phyloP scores from a whole-genome alignment of 495 filamentous ascomycete genomes.

The Oidiodendron maius region DNA sequence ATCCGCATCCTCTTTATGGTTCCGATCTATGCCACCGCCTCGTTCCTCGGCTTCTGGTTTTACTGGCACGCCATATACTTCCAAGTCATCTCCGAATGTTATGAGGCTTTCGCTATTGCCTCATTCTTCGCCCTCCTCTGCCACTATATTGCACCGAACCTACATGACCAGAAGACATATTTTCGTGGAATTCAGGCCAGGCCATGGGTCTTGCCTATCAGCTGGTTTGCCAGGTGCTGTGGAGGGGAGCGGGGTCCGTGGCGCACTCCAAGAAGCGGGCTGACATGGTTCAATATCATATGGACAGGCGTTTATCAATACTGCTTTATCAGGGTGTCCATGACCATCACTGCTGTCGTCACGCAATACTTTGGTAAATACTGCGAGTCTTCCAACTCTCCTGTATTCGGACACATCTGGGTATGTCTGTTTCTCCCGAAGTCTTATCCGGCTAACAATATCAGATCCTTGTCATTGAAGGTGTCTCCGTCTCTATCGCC shows the following conservation, averaged over 20 bases:
- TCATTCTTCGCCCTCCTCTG: constrained; percentile 89
- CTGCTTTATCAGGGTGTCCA: constrained; percentile 78
- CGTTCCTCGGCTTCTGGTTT: constrained; percentile 70
- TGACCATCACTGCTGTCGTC: constrained; percentile 73
- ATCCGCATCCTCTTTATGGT: constrained; percentile 92
- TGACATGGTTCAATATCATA: constrained; percentile 94
- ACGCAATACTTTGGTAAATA: constrained; percentile 65
- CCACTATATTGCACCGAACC: constrained; percentile 70
- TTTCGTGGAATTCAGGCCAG: constrained; percentile 65
- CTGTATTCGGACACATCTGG: constrained; percentile 81
- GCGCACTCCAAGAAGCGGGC: constrained; percentile 70
- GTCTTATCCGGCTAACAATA: constrained; percentile 7
- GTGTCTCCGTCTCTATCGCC: constrained; percentile 69
- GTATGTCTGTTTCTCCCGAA: constrained; percentile 35
- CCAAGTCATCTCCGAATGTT: constrained; percentile 75
- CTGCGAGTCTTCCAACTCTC: constrained; percentile 72
- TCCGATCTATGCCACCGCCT: constrained; percentile 73
- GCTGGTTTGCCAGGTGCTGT: constrained; percentile 61
- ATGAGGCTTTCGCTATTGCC: constrained; percentile 88
- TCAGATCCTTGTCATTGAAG: constrained; percentile 64
- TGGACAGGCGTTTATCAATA: constrained; percentile 89
- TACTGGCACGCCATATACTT: constrained; percentile 82
- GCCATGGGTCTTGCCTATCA: constrained; percentile 72
- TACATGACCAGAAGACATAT: constrained; percentile 84
- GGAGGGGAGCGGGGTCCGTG: constrained; percentile 60